Evolutionary conservation across 2,329 filamentous ascomycete genomes (phyloP), one percentile per base, ranked within the genome.

Genomic region (Scedosporium apiospermum): DNA sequence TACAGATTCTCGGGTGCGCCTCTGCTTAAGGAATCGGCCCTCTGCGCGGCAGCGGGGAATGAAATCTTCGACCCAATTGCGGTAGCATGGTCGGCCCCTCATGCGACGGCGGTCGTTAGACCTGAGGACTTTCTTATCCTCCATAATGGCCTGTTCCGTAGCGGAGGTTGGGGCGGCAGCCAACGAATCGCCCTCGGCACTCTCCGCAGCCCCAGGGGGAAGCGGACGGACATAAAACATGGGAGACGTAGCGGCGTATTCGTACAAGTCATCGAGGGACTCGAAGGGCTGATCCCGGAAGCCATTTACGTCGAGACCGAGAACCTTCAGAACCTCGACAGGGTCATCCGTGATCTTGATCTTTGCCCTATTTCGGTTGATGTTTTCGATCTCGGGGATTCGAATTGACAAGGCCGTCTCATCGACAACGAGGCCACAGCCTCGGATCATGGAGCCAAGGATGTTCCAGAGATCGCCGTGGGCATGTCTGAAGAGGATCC

Each of bases 381-480:
- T 65, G 0, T 70, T 65, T 68, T 93, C 89, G 41, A 92, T 85
- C 69, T 91, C 87, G 3, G 82, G 78, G 16, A 93, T 80, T 0
- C 88, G 82, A 0, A 93, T 67, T 70, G 81, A 84, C 1, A 95
- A 72, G 1, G 84, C 88, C 12, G 70, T 72, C 60, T 90, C 83
- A 66, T 86, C 87, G 26, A 85, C 75, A 0, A 84, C 88, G 6
- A 95, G 80, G 1, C 89, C 89, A 42, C 85, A 81, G 0, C 80
- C 81, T 0, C 87, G 81, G 65, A 90, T 83, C 7, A 80, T 82
- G 18, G 81, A 78, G 4, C 89, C 88, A 0, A 93, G 70, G 7
- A 85, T 70, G 64, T 84, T 88, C 80, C 86, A 86, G 0, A 85
- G 63, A 67, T 93, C 90, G n/a, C 88, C 88, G 67, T 93, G 90